Percentiles rank a stretch among this genome's conserved stretches.
Evolutionary conservation across 116 monocot genomes (phyloP).

Genomic region (Papilionanthe hybrid): DNA sequence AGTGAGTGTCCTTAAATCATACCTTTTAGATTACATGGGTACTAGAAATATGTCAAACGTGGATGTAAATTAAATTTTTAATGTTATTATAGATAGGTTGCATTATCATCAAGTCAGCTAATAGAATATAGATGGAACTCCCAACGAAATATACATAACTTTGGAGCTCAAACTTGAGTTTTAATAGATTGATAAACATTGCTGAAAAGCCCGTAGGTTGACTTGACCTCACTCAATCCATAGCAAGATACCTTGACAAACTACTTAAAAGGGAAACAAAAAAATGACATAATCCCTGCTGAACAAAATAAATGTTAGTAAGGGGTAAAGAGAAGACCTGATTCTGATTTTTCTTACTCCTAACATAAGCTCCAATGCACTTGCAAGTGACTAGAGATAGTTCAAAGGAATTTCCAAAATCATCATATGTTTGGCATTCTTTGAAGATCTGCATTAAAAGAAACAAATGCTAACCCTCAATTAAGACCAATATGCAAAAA

Average conservation of each 20-base stretch:
- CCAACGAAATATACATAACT: not conserved
- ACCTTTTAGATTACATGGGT: not conserved
- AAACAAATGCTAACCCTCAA: not conserved
- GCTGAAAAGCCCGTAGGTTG: not conserved
- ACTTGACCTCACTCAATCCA: not conserved
- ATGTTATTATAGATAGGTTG: not conserved
- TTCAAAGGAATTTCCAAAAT: constrained; percentile 54
- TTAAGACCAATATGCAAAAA: not conserved
- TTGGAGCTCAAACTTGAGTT: not conserved
- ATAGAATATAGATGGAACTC: not conserved
- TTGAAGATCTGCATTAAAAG: constrained; percentile 56
- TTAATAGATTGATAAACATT: not conserved
- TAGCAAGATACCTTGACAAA: not conserved
- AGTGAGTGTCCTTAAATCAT: not conserved
- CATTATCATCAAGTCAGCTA: not conserved
- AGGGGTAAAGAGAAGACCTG: constrained; percentile 46
- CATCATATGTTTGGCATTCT: constrained; percentile 57
- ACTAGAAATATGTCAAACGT: not conserved
- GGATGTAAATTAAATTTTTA: not conserved
- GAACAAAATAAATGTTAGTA: not conserved
- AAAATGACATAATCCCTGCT: not conserved
- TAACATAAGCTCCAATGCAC: constrained; percentile 96
- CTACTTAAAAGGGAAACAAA: not conserved
- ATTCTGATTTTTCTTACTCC: constrained; percentile 97
- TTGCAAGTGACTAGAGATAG: constrained; percentile 81